Evolutionary conservation across 140 eudicot genomes (phyloP).

Genomic region (Erigeron philadelphicus): DNA sequence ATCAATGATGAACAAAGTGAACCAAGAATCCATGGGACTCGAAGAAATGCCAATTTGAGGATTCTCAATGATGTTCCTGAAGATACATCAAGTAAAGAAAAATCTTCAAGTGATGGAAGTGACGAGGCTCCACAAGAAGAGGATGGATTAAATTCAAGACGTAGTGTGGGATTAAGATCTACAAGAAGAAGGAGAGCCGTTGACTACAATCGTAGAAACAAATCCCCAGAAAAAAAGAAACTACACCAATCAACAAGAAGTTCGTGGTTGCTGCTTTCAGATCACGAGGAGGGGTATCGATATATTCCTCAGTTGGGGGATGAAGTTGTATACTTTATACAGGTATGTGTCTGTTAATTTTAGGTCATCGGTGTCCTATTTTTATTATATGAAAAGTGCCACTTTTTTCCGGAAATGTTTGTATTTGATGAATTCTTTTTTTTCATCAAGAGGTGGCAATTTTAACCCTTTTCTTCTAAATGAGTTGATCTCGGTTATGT

Average conservation of each 20-base stretch:
- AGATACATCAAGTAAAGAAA: constrained; percentile 49
- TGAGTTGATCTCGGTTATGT: neutral
- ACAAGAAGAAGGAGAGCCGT: constrained; percentile 57
- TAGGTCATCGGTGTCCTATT: neutral
- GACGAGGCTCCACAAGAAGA: constrained; percentile 50
- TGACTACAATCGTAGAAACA: constrained; percentile 38
- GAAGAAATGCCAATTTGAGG: constrained; percentile 37
- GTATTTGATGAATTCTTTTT: neutral
- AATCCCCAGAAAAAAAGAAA: constrained; percentile 55
- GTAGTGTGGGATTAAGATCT: constrained; percentile 65
- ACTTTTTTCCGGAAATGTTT: neutral
- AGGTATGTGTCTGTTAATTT: constrained; percentile 41
- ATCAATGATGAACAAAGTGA: constrained; percentile 34
- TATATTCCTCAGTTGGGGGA: constrained; percentile 88
- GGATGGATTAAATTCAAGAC: constrained; percentile 44
- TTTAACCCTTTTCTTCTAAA: neutral
- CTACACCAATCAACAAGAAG: constrained; percentile 45
- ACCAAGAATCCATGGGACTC: constrained; percentile 35
- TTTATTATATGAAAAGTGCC: neutral
- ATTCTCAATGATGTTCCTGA: constrained; percentile 36
- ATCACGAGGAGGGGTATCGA: constrained; percentile 67
- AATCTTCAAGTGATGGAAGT: constrained; percentile 33
- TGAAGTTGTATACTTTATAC: constrained; percentile 79
- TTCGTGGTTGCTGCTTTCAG: constrained; percentile 71
- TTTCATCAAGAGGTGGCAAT: neutral